These are phyloP conservation scores for Clavariopsis aquatica DNA, from an alignment of 495 filamentous ascomycete species.

Conservation along the genomic window DNA sequence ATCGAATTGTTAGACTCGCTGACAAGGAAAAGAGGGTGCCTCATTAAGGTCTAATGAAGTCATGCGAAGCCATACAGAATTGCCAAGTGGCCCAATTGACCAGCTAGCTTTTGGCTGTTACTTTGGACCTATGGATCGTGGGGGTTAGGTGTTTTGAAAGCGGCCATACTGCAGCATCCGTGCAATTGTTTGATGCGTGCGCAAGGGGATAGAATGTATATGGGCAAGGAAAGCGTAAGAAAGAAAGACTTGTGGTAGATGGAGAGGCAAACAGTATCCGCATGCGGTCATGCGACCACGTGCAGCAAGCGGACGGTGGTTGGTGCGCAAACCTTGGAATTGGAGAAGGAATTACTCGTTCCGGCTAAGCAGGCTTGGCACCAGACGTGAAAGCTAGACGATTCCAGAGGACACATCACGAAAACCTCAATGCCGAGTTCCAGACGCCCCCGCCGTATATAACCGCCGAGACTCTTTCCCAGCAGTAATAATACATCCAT, in stretches of 20 bases:
- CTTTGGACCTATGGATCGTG: neutral
- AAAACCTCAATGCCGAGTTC: constrained; percentile 6
- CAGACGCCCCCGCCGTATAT: constrained; percentile 15
- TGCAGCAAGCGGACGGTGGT: neutral
- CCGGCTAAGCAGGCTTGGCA: no score
- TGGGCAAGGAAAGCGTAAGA: neutral
- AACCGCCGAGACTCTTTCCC: constrained; percentile 3
- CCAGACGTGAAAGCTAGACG: no score
- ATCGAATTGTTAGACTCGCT: no score
- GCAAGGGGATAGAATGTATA: neutral
- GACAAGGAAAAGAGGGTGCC: no score
- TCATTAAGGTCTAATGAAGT: no score
- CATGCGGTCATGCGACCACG: neutral
- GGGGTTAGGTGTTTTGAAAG: neutral
- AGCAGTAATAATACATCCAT: neutral
- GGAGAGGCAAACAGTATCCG: neutral
- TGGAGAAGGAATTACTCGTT: neutral
- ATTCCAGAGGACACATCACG: constrained; percentile 7
- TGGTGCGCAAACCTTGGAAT: no score
- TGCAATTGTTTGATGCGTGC: neutral
- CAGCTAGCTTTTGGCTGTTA: neutral
- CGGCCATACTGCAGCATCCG: neutral
- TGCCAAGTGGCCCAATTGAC: neutral
- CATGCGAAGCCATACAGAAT: neutral
- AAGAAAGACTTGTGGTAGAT: neutral